phyloP scores from a whole-genome alignment of 768 basidiomycete genomes.

The Paxillus ammoniavirescens region DNA sequence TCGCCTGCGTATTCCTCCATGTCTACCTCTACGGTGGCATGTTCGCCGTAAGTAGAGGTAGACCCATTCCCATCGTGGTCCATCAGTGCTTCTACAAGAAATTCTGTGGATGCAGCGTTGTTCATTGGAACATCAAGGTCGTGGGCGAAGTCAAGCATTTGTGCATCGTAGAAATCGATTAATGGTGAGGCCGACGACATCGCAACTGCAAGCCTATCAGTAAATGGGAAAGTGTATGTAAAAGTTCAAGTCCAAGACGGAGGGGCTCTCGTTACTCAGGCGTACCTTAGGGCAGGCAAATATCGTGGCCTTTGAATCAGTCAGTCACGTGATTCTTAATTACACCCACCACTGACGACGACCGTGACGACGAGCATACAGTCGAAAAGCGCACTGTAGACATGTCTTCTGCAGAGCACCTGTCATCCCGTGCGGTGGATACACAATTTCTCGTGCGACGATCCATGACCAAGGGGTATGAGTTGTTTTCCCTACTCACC shows the following conservation, averaged over 20 bases:
- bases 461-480: conserved; percentile 66
- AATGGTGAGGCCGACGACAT: conserved; percentile 33
- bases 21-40: conserved; percentile 57
- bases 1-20: conserved; percentile 56
- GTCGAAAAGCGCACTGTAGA: background rate
- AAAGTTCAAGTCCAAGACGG: conserved; percentile 10
- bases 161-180: conserved; percentile 57
- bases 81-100: conserved; percentile 57
- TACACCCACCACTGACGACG: background rate
- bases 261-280: conserved; percentile 15
- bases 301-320: conserved; percentile 6
- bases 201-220: conserved; percentile 7
- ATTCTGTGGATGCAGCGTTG: conserved; percentile 39
- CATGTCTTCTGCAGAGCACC: conserved; percentile 15
- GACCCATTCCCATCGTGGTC: conserved; percentile 49
- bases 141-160: conserved; percentile 58
- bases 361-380: conserved; percentile 4
- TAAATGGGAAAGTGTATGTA: conserved; percentile 9
- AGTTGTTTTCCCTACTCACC: conserved; percentile 57
- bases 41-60: conserved; percentile 26
- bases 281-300: conserved; percentile 28
- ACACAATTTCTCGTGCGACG: conserved; percentile 66
- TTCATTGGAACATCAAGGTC: conserved; percentile 66
- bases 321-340: no score
- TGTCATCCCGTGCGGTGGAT: conserved; percentile 49